Evolutionary conservation across 2,329 filamentous ascomycete genomes (phyloP), one percentile per base, ranked within the genome.

Genomic region (Penicillium expansum): DNA sequence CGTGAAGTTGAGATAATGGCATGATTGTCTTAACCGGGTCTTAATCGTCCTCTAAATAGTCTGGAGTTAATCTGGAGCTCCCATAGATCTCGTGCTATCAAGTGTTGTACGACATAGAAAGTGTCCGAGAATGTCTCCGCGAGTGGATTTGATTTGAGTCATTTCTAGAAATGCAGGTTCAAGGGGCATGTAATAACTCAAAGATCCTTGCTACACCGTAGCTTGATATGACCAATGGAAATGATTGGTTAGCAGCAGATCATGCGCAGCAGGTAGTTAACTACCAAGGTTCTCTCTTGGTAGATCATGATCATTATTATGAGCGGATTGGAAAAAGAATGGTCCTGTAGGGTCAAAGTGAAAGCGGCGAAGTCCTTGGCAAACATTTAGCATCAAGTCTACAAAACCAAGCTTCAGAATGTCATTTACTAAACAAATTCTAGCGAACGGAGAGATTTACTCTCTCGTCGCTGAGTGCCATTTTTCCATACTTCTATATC

Each of bases 51-150:
- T 35, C 49, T 50, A 50, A 50, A 55, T 50, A 50, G 4, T 20
- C 5, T 14, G 20, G 8, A 10, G 27, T 14, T 29, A 2, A 10
- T 10, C 20, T 48, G 2, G n/a, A 29, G n/a, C 11, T 18, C 1
- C 8, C 14, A 20, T 18, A 3, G n/a, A 11, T 6, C 5, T 29
- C 20, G 18, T 24, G 10, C 16, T 24, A 14, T 32, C 22, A 35
- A 30, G n/a, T 10, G 27, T 14, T 16, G 42, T 9, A 29, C 7
- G 22, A 10, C 3, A 16, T 41, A 27, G 52, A 62, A 66, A 63
- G 57, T 63, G 27, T 59, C 61, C 62, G 62, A 65, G 6, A 61
- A 65, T 59, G 62, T 66, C 62, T 66, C 62, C 63, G 59, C 6
- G 48, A 43, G 29, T 38, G 42, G 33, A 20, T 22, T 35, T 11